These are phyloP conservation scores for Rutidosis leptorrhynchoides DNA, from an alignment of 129 eudicot genomes.

Conservation along the genomic window DNA sequence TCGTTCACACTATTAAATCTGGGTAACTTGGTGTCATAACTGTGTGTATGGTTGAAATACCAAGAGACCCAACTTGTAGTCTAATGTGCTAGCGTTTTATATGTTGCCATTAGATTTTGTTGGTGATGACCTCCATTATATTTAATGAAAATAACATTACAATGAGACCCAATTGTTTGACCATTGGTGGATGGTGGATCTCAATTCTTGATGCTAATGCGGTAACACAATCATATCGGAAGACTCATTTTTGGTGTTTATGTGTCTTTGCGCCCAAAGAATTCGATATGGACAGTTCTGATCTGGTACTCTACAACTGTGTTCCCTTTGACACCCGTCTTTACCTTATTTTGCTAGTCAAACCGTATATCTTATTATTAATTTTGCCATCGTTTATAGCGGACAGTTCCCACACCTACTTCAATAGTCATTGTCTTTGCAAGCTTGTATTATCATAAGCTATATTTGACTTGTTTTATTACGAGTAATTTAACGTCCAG, in stretches of 20 bases:
- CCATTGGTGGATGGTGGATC: background rate
- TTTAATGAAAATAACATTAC: background rate
- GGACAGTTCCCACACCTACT: background rate
- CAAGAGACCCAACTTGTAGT: too few species aligned
- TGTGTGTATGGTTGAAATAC: background rate
- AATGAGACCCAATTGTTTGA: background rate
- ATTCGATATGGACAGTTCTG: background rate
- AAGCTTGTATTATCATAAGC: background rate
- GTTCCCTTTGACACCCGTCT: background rate
- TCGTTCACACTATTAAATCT: too few species aligned
- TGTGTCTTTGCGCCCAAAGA: too few species aligned
- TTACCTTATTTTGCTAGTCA: background rate
- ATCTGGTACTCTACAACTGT: background rate
- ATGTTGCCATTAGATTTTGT: background rate
- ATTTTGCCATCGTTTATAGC: background rate
- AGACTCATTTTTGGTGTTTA: too few species aligned
- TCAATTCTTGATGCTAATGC: background rate
- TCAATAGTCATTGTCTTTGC: background rate
- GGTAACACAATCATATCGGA: too few species aligned
- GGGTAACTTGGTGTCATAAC: background rate
- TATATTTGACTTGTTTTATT: too few species aligned
- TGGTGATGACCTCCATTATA: background rate
- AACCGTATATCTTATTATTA: background rate
- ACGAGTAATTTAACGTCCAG: too few species aligned
- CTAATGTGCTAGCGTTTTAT: background rate